Evolutionary conservation across 495 filamentous ascomycete genomes (phyloP).

Genomic region (Hypoxylon subgilvum): DNA sequence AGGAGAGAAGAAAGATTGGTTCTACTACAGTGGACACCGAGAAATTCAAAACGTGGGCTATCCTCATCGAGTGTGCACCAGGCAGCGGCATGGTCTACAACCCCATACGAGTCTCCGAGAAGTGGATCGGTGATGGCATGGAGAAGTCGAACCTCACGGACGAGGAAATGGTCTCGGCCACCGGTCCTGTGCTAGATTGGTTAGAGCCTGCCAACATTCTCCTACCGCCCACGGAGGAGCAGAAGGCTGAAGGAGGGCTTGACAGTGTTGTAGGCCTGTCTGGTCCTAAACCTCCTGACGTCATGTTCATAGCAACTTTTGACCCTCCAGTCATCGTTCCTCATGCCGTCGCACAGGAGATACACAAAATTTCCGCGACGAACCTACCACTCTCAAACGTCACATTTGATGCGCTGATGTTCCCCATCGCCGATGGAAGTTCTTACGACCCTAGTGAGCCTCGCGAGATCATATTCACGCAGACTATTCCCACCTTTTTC

Average conservation of each 20-base stretch:
- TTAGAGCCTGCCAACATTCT: conserved; percentile 60
- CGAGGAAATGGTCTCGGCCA: conserved; percentile 50
- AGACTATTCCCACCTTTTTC: conserved; percentile 37
- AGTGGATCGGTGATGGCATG: conserved; percentile 68
- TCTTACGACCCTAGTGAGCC: conserved; percentile 48
- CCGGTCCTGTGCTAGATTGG: conserved; percentile 67
- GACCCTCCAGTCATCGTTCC: conserved; percentile 84
- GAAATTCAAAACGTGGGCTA: conserved; percentile 59
- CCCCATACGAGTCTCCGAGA: conserved; percentile 66
- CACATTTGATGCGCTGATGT: conserved; percentile 72
- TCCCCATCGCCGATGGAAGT: conserved; percentile 53
- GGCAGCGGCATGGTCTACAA: conserved; percentile 57
- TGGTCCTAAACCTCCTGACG: conserved; percentile 65
- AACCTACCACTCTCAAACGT: conserved; percentile 58
- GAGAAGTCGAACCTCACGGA: conserved; percentile 54
- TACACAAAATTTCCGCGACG: conserved; percentile 69
- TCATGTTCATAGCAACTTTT: conserved; percentile 81
- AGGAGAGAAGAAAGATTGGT: conserved; percentile 61
- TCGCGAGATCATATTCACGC: conserved; percentile 46
- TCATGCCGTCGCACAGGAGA: conserved; percentile 65
- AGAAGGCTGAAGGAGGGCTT: conserved; percentile 42
- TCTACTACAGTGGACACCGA: conserved; percentile 41
- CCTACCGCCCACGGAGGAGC: conserved; percentile 49
- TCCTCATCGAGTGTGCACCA: conserved; percentile 67
- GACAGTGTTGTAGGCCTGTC: conserved; percentile 46